Evolutionary conservation across 2,329 filamentous ascomycete species (phyloP), one percentile per base, ranked within the genome.

Genomic region (Ceratocystis destructans): DNA sequence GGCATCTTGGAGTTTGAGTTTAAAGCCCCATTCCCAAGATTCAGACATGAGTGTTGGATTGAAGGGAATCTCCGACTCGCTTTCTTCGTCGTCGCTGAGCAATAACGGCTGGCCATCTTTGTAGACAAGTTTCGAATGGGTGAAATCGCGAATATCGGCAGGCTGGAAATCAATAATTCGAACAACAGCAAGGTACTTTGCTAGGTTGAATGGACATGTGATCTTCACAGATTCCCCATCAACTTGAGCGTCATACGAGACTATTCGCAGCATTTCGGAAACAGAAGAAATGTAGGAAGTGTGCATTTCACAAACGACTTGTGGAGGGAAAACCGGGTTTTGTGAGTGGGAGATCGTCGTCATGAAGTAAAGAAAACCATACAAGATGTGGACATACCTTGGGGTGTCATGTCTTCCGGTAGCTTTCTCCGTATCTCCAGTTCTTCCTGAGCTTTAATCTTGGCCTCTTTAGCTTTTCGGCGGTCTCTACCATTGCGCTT

Each of bases 151-250:
- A 1, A 96, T 76, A 0, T 79, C 79, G 1, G 79, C 75, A 0
- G 93, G 93, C 67, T 81, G 83, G 73, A 89, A 96, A 75, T 96
- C 89, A 45, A 96, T 81, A 1, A 96, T 86, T n/a, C 89, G 86
- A 45, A 89, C 86, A 44, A 81, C 79, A 25, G 84, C 78, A 61
- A 84, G 83, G 73, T 91, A 91, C 53, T 84, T 88, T 66, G 81
- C 77, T 71, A 92, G 90, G 66, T 85, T 79, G 71, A 96, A 96
- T 0, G 91, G 89, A 0, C 92, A 71, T n/a, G 70, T 69, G 1
- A 82, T 48, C 3, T 70, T 72, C 1, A 75, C 48, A 2, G 48
- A 22, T 8, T 67, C n/a, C 1, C 66, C 66, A 25, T 64, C 62
- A 2, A 61, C 28, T 22, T 20, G 46, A 12, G 55, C 28, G 12